A percentile compares a stretch with the other conserved stretches of the same genome.
Conservation (phyloP, 1,284 basidiomycete species). For the Trichosporon sp. region DNA sequence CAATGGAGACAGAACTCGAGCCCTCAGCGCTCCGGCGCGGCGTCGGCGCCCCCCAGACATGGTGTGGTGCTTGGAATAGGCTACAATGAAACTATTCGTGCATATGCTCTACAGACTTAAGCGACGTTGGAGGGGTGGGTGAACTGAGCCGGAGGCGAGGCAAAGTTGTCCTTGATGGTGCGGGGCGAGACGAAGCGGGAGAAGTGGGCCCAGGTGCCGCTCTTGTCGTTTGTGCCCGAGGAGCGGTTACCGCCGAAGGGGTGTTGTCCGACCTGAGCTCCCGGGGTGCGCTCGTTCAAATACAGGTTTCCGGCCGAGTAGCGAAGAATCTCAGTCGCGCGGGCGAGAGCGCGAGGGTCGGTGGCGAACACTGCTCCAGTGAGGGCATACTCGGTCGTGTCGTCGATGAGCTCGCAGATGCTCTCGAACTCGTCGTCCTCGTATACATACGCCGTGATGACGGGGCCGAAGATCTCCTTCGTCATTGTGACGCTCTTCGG, state of each 20-base stretch:
- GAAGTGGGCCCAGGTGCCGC: constrained; percentile 86
- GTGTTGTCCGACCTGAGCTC: constrained; percentile 93
- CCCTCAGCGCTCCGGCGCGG: background rate
- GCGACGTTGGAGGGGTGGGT: constrained; percentile 81
- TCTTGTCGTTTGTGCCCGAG: constrained; percentile 97
- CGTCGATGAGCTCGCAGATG: constrained; percentile 84
- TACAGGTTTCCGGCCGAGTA: constrained; percentile 78
- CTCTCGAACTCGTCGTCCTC: constrained; percentile 81
- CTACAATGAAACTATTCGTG: background rate
- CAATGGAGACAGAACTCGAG: background rate
- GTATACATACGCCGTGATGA: constrained; percentile 86
- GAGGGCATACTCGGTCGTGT: constrained; percentile 83
- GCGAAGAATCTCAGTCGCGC: constrained; percentile 75
- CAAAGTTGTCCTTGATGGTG: constrained; percentile 95
- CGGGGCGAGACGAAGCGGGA: constrained; percentile 85
- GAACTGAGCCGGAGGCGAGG: constrained; percentile 69
- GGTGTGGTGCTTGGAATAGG: no score
- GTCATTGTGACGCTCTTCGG: constrained; percentile 87
- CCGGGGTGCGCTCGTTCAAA: constrained; percentile 87
- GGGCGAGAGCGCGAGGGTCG: constrained; percentile 74
- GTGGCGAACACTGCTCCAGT: constrained; percentile 87
- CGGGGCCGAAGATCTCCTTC: constrained; percentile 97
- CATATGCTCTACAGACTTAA: constrained; percentile 51
- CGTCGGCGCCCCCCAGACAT: background rate
- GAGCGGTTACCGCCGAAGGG: constrained; percentile 84